A percentile compares a stretch with the other conserved stretches of the same genome.
These are phyloP conservation scores for Coniosporium apollinis DNA, from an alignment of 495 filamentous ascomycete genomes.

Conservation along the genomic window DNA sequence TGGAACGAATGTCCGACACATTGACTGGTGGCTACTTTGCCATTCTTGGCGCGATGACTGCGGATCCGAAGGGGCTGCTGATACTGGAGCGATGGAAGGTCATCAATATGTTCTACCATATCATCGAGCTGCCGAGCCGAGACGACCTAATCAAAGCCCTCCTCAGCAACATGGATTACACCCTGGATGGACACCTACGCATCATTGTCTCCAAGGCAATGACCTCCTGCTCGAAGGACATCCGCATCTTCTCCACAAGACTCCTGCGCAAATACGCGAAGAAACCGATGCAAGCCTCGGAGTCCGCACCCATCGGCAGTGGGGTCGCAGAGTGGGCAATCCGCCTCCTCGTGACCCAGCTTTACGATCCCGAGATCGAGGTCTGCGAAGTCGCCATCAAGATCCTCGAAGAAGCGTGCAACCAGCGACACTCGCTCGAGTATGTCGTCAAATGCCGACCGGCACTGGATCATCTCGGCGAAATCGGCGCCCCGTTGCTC, in stretches of 20 bases:
- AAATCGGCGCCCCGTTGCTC: constrained; percentile 88
- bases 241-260: constrained; percentile 73
- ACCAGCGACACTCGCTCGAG: constrained; percentile 71
- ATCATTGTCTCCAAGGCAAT: constrained; percentile 87
- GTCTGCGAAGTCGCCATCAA: constrained; percentile 93
- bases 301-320: constrained; percentile 4
- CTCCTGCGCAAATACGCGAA: constrained; percentile 70
- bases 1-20: constrained; percentile 63
- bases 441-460: constrained; percentile 93
- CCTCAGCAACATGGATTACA: constrained; percentile 81
- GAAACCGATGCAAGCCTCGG: constrained; percentile 15
- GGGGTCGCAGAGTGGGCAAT: constrained; percentile 76
- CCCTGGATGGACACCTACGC: constrained; percentile 70
- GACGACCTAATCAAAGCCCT: constrained; percentile 80
- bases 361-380: constrained; percentile 93
- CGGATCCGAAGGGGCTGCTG: constrained; percentile 59
- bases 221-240: constrained; percentile 78
- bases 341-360: constrained; percentile 82
- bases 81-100: constrained; percentile 95
- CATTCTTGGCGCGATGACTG: constrained; percentile 72
- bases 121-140: constrained; percentile 75
- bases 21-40: constrained; percentile 86
- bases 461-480: constrained; percentile 88
- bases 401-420: constrained; percentile 94
- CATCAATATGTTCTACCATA: constrained; percentile 98